Conservation (phyloP, 2,329 filamentous ascomycete genomes). For the Alternaria burnsii region DNA sequence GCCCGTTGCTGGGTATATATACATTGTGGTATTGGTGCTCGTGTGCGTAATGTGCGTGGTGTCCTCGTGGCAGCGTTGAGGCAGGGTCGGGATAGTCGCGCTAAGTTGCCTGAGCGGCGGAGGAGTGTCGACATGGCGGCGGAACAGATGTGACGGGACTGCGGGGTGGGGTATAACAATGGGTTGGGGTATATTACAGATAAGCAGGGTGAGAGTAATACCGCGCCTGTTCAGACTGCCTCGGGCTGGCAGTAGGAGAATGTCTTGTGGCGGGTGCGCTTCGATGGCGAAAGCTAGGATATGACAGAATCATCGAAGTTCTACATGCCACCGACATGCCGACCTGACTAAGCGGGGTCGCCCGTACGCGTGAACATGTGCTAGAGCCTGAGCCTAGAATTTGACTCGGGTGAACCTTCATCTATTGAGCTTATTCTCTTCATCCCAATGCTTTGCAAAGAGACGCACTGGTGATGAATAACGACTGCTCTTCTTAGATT, state of each 20-base stretch:
- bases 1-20: slow-evolving; percentile 55
- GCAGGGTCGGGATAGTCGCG: slow-evolving; percentile 67
- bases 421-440: background rate
- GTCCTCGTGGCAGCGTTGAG: slow-evolving; percentile 62
- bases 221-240: slow-evolving; percentile 20
- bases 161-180: slow-evolving; percentile 14
- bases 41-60: slow-evolving; percentile 48
- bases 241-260: slow-evolving; percentile 23
- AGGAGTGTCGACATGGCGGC: slow-evolving; percentile 71
- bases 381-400: background rate
- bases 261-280: slow-evolving; percentile 23
- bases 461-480: background rate
- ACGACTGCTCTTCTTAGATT: background rate
- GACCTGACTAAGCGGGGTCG: slow-evolving; percentile 20
- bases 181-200: slow-evolving; percentile 6
- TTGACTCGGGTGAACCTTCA: background rate
- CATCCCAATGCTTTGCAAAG: background rate
- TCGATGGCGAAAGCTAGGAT: slow-evolving; percentile 27
- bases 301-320: slow-evolving; percentile 28
- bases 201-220: background rate
- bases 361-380: slow-evolving; percentile 5
- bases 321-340: slow-evolving; percentile 15
- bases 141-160: slow-evolving; percentile 34
- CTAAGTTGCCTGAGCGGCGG: slow-evolving; percentile 71
- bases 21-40: slow-evolving; percentile 53